phyloP scores from a whole-genome alignment of 441 rosid genomes.

The Metrosideros polymorpha region DNA sequence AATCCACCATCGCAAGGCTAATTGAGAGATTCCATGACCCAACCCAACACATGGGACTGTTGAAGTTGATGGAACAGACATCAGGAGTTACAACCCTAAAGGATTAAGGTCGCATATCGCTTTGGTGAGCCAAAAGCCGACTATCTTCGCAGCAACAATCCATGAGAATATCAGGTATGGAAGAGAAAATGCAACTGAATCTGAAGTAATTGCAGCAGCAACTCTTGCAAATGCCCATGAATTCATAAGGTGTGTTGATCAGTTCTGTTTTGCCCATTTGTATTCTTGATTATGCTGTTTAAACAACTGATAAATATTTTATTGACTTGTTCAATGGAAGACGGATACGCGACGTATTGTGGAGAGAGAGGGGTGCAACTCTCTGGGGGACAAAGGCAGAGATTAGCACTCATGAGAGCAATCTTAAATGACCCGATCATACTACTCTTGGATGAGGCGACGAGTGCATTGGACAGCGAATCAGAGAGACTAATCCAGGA shows the following conservation, averaged over 20 bases:
- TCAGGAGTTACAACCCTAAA: slow-evolving; percentile 4
- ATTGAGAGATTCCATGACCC: slow-evolving; percentile 21
- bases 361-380: slow-evolving; percentile 1
- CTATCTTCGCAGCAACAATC: slow-evolving; percentile 10
- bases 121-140: slow-evolving; percentile 1
- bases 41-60: slow-evolving; percentile 5
- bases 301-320: neutral
- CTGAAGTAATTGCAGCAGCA: slow-evolving; percentile 3
- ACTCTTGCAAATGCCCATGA: slow-evolving; percentile 9
- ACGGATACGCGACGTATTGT: slow-evolving; percentile 1
- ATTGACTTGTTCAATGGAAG: neutral
- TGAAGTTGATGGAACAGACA: slow-evolving; percentile 2
- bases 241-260: neutral
- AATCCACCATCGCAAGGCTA: slow-evolving; percentile 13
- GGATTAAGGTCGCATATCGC: slow-evolving; percentile 4
- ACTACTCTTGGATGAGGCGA: neutral
- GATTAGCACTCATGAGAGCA: neutral
- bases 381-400: neutral
- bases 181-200: neutral
- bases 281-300: neutral
- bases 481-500: slow-evolving; percentile 5
- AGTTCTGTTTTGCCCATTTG: neutral
- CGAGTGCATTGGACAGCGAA: neutral
- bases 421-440: neutral
- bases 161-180: slow-evolving; percentile 10